phyloP scores from a whole-genome alignment of 495 filamentous ascomycete species.

The Hypoxylon perforatum region DNA sequence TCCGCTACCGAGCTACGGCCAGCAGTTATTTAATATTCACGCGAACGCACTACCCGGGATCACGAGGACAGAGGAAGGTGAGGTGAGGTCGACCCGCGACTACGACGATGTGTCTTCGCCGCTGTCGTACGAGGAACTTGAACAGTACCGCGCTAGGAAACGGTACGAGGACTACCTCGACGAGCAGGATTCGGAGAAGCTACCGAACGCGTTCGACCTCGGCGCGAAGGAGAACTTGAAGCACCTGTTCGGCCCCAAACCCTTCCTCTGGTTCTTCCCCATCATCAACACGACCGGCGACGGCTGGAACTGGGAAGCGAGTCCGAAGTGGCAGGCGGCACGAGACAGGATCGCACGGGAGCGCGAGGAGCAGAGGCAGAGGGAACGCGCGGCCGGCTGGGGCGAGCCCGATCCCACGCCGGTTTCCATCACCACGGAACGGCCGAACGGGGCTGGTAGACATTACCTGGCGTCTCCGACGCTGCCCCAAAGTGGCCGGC shows the following conservation, averaged over 20 bases:
- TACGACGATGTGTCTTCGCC: slow-evolving; percentile 46
- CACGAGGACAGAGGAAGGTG: slow-evolving; percentile 82
- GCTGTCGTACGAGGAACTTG: slow-evolving; percentile 73
- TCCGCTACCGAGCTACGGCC: slow-evolving; percentile 72
- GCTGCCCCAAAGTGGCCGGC: slow-evolving; percentile 29
- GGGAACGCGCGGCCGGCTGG: slow-evolving; percentile 68
- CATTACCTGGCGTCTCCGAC: slow-evolving; percentile 42
- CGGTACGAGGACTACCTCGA: slow-evolving; percentile 90
- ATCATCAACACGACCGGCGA: slow-evolving; percentile 86
- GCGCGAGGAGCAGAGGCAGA: slow-evolving; percentile 68
- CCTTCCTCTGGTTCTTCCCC: slow-evolving; percentile 81
- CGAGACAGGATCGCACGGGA: slow-evolving; percentile 68
- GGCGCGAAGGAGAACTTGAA: slow-evolving; percentile 82
- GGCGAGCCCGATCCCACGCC: slow-evolving; percentile 49
- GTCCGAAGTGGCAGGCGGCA: slow-evolving; percentile 73
- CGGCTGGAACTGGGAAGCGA: slow-evolving; percentile 96
- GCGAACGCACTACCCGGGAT: slow-evolving; percentile 85
- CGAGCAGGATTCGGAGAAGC: slow-evolving; percentile 83
- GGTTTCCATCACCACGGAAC: slow-evolving; percentile 17
- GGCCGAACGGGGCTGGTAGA: slow-evolving; percentile 43
- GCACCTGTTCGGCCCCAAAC: slow-evolving; percentile 80
- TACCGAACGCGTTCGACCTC: slow-evolving; percentile 93
- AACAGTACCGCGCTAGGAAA: slow-evolving; percentile 73
- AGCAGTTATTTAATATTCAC: slow-evolving; percentile 82
- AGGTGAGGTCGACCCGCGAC: slow-evolving; percentile 55